Evolutionary conservation across 371 early-diverging fungal genomes (phyloP).

Genomic region (Mortierella sp.): DNA sequence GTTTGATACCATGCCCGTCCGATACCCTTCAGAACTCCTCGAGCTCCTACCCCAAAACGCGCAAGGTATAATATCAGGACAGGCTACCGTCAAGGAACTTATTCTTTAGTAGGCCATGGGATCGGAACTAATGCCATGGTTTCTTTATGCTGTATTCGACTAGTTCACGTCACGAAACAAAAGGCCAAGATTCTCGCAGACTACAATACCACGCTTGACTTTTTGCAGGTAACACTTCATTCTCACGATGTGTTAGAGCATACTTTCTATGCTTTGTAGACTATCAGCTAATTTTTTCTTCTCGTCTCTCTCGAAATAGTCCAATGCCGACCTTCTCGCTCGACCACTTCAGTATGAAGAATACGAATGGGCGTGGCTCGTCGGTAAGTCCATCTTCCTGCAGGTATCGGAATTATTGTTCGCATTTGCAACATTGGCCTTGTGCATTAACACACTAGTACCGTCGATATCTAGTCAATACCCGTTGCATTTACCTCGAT

Average conservation of each 20-base stretch:
- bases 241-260: neutral
- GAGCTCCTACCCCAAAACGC: slow-evolving; percentile 62
- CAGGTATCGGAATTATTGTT: neutral
- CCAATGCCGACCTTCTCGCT: slow-evolving; percentile 39
- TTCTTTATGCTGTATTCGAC: neutral
- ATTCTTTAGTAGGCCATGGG: too few species aligned
- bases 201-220: slow-evolving; percentile 58
- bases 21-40: slow-evolving; percentile 59
- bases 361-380: slow-evolving; percentile 75
- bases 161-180: slow-evolving; percentile 64
- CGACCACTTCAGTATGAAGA: slow-evolving; percentile 59
- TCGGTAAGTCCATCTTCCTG: slow-evolving; percentile 58
- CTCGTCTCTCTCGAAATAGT: neutral
- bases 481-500: slow-evolving; percentile 72
- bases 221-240: slow-evolving; percentile 54
- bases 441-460: neutral
- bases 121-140: neutral
- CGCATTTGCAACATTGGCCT: neutral
- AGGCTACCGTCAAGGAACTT: neutral
- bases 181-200: slow-evolving; percentile 61
- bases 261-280: neutral
- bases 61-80: slow-evolving; percentile 42
- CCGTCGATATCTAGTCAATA: slow-evolving; percentile 61
- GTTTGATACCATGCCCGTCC: slow-evolving; percentile 73
- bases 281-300: neutral